Evolutionary conservation across 2,329 filamentous ascomycete species (phyloP).

Genomic region (Aspergillus sp.): DNA sequence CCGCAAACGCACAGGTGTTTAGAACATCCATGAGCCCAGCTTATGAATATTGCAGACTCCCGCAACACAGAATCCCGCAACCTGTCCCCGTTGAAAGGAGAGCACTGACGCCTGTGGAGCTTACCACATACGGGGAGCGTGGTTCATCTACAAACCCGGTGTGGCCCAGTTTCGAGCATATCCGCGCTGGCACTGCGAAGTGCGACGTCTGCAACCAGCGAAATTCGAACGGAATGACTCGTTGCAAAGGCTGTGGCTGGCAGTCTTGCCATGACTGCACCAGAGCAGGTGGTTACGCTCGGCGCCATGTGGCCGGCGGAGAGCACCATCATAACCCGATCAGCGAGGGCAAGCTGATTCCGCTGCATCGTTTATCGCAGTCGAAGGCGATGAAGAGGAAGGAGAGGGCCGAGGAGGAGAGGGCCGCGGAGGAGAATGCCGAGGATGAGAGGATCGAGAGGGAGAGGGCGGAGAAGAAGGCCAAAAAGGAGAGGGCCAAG

Average conservation of each 20-base stretch:
- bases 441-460: not conserved
- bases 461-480: not conserved
- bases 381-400: not conserved
- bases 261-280: conserved; percentile 28
- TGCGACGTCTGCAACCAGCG: conserved; percentile 29
- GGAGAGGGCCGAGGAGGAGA: not conserved
- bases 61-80: too few relatives aligned
- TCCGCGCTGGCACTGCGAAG: conserved; percentile 27
- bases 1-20: too few relatives aligned
- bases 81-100: too few relatives aligned
- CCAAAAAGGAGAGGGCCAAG: not conserved
- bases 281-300: conserved; percentile 5
- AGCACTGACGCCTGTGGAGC: too few relatives aligned
- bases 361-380: not conserved
- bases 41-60: too few relatives aligned
- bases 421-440: not conserved
- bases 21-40: too few relatives aligned
- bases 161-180: too few relatives aligned
- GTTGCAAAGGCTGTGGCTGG: conserved; percentile 25
- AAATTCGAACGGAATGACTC: conserved; percentile 23
- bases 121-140: too few relatives aligned
- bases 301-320: conserved; percentile 5
- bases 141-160: too few relatives aligned
- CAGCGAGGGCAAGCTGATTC: not conserved
- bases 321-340: conserved; percentile 6